Evolutionary conservation across 257 asterid genomes (phyloP).

Genomic region (Solanum chiquidenum): DNA sequence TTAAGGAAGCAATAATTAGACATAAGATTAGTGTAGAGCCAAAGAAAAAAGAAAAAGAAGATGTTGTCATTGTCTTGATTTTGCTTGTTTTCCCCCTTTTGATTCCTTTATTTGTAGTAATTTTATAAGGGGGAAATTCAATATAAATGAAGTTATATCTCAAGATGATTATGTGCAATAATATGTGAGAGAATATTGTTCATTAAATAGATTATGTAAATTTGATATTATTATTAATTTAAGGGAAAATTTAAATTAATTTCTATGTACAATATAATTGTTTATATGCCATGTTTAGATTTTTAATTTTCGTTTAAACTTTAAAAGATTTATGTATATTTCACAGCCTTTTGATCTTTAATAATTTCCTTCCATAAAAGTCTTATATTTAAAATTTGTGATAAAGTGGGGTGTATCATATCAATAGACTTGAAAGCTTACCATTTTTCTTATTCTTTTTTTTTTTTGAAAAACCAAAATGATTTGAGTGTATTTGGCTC

Average conservation of each 20-base stretch:
- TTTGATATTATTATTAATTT: not conserved
- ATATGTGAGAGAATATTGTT: not conserved
- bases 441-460: not conserved
- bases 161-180: not conserved
- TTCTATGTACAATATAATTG: not conserved
- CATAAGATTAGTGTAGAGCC: not conserved
- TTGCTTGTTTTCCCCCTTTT: not conserved
- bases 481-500: not conserved
- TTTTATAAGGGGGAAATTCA: not conserved
- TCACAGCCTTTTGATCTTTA: not conserved
- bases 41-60: not conserved
- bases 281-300: too few species aligned
- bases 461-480: not conserved
- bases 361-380: not conserved
- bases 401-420: too few species aligned
- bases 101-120: not conserved
- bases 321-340: not conserved
- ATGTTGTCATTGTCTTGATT: not conserved
- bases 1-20: not conserved
- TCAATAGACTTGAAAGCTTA: not conserved
- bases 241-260: not conserved
- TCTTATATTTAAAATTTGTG: not conserved
- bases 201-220: not conserved
- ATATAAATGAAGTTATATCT: not conserved
- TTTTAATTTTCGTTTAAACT: too few species aligned